These are phyloP conservation scores for Linnemannia zychae DNA, from an alignment of 192 early-diverging fungal species.

Conservation along the genomic window DNA sequence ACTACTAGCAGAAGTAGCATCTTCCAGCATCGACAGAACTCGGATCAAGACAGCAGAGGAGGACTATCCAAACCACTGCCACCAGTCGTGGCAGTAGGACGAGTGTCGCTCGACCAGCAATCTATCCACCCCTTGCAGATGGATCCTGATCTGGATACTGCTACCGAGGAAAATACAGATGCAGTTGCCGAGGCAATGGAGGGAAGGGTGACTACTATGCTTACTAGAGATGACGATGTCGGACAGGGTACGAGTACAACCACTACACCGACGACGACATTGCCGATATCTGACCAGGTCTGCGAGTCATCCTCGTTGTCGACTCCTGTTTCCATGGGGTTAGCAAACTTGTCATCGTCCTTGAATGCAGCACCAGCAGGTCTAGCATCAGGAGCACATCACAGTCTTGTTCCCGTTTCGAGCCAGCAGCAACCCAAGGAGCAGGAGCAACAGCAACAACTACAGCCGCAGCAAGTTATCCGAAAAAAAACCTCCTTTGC, in stretches of 20 bases:
- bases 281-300: not conserved
- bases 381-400: not conserved
- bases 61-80: no score
- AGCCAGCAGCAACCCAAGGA: not conserved
- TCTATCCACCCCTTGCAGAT: slow-evolving; percentile 48
- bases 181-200: not conserved
- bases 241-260: not conserved
- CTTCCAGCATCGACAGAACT: not conserved
- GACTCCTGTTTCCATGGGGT: not conserved
- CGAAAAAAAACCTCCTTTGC: slow-evolving; percentile 47
- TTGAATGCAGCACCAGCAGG: not conserved
- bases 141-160: slow-evolving; percentile 22
- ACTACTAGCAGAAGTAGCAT: not conserved
- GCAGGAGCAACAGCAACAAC: not conserved
- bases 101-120: slow-evolving; percentile 29
- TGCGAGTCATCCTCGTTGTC: not conserved
- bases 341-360: not conserved
- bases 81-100: not conserved
- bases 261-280: not conserved
- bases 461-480: slow-evolving; percentile 4
- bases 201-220: not conserved
- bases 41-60: not conserved
- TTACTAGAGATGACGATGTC: not conserved
- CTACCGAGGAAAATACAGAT: not conserved
- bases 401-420: not conserved